Conservation (phyloP, 192 early-diverging fungal species). For the Gryganskiella cystojenkinii region DNA sequence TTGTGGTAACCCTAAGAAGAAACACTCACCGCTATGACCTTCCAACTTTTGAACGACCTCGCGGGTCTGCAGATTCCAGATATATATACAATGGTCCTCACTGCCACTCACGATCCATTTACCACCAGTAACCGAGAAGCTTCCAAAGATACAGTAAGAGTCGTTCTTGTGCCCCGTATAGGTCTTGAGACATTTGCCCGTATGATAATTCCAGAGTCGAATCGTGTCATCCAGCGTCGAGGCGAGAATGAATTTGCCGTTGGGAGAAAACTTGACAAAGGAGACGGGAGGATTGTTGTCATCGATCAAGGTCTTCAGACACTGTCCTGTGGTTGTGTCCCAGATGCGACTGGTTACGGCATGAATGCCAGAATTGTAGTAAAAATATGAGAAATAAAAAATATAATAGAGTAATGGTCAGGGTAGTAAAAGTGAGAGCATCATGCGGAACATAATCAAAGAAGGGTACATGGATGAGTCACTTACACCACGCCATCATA, state of each 20-base stretch:
- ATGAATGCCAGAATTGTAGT: constrained; percentile 6
- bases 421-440: neutral
- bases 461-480: constrained; percentile 4
- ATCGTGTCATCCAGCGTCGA: constrained; percentile 94
- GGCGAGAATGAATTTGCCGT: constrained; percentile 98
- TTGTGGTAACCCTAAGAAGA: too few relatives aligned
- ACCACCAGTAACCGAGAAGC: constrained; percentile 91
- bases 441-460: neutral
- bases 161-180: constrained; percentile 93
- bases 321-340: constrained; percentile 98
- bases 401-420: neutral
- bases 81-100: constrained; percentile 94
- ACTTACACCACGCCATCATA: constrained; percentile 96
- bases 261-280: constrained; percentile 98
- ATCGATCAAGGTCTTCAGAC: constrained; percentile 96
- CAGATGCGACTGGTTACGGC: constrained; percentile 85
- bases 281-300: constrained; percentile 96
- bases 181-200: constrained; percentile 95
- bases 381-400: constrained; percentile 9
- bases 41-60: constrained; percentile 94
- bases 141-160: constrained; percentile 93
- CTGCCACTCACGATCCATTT: constrained; percentile 97
- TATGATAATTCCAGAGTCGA: constrained; percentile 94
- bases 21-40: constrained; percentile 85
- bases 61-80: constrained; percentile 97